Percentiles rank a stretch among this genome's conserved stretches.
Conservation (phyloP, 179 eudicot species). For the Carnegiea gigantea region DNA sequence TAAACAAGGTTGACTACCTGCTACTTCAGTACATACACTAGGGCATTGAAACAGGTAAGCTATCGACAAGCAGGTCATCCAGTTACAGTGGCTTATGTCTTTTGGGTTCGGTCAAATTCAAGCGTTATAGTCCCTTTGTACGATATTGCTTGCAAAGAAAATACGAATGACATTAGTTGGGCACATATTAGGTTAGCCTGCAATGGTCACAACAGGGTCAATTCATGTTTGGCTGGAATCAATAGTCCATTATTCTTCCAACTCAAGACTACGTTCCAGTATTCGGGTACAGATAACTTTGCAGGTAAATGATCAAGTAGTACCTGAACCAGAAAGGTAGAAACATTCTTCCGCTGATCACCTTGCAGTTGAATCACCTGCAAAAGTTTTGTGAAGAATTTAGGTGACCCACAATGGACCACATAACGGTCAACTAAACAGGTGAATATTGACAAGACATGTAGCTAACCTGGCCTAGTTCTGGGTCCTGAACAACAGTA, state of each 20-base stretch:
- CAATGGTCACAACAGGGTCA: no score
- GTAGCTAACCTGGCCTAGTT: conserved; percentile 39
- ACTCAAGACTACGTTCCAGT: not conserved
- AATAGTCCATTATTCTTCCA: no score
- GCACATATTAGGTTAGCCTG: not conserved
- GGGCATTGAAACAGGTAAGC: not conserved
- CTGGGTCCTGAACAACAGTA: conserved; percentile 49
- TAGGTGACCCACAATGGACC: not conserved
- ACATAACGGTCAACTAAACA: not conserved
- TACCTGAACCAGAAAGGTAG: conserved; percentile 76
- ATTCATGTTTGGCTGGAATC: no score
- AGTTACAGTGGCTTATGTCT: not conserved
- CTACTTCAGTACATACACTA: not conserved
- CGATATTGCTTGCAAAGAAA: not conserved
- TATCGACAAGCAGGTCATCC: not conserved
- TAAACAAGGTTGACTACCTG: not conserved
- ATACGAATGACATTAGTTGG: not conserved
- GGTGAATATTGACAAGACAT: not conserved
- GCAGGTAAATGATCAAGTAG: not conserved
- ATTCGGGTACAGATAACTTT: not conserved
- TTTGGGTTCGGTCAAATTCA: not conserved
- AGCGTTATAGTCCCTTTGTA: not conserved
- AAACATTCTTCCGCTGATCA: conserved; percentile 86
- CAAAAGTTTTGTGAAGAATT: not conserved
- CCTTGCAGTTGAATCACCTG: conserved; percentile 90